Base-by-base conservation (phyloP, 441 rosid species). In the Omphalea diandra region DNA sequence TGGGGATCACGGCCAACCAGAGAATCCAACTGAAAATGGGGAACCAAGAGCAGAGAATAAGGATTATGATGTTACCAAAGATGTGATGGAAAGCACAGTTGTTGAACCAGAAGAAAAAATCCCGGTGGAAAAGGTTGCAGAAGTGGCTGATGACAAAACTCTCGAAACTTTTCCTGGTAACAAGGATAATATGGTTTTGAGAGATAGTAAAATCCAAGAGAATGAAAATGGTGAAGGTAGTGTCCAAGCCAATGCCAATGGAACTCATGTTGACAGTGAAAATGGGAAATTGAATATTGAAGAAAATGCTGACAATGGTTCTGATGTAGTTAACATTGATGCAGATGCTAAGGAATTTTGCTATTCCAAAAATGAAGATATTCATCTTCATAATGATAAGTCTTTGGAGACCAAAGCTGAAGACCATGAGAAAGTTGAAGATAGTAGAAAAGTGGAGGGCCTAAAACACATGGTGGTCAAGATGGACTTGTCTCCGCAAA, bases 361-460 rank as follows among this genome's bases (percentile, higher is more conserved):
- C 54, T n/a, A 50, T 50, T 24, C 24, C 26, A 20, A 50, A 33
- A 65, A 57, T 53, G 73, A 66, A 31, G 38, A 55, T 29, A 26
- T 1, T 32, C 58, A 35, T 44, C 29, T 38, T 46, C 9, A 5
- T 27, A 18, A 47, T 47, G 61, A 59, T 18, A 60, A 56, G 53
- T 24, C 54, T 56, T 41, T 24, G 32, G 64, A 36, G 4, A 62
- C 41, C 2, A 38, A 66, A 47, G 12, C 18, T 0, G n/a, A n/a
- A n/a, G n/a, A n/a, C n/a, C n/a, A n/a, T 53, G 8, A 33, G 7
- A 44, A 38, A 71, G 68, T 53, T 57, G 69, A 76, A 62, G 73
- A 64, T 70, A 69, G 56, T 35, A 77, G 69, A 24, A 49, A 53
- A 33, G 75, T 43, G 43, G 73, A 70, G 49, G 72, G 55, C 22